Evolutionary conservation across 805 yeast species (phyloP).

Genomic region (Monosporozyma yasuniensis): DNA sequence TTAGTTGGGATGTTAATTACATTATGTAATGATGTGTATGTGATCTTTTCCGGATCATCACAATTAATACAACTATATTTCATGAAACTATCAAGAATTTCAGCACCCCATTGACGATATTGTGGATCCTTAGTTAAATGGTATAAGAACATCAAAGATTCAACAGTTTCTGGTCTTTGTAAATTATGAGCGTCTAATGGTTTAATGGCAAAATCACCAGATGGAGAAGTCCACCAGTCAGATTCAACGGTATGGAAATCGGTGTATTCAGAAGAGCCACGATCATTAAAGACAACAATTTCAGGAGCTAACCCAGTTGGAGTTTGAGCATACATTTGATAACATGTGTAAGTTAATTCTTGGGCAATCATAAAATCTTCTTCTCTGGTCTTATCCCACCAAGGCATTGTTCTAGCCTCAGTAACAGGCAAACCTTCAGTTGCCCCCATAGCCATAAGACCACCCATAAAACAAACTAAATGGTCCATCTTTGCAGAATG

Average conservation of each 20-base stretch:
- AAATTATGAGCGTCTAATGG: slow-evolving; percentile 71
- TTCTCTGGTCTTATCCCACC: slow-evolving; percentile 53
- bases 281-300: slow-evolving; percentile 74
- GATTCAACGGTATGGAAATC: slow-evolving; percentile 5
- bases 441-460: slow-evolving; percentile 80
- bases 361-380: slow-evolving; percentile 61
- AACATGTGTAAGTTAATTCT: slow-evolving; percentile 73
- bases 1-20: slow-evolving; percentile 50
- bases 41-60: slow-evolving; percentile 27
- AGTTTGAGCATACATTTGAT: slow-evolving; percentile 67
- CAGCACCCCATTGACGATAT: slow-evolving; percentile 85
- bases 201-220: slow-evolving; percentile 57
- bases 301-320: slow-evolving; percentile 84
- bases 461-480: slow-evolving; percentile 85
- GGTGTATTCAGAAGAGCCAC: slow-evolving; percentile 16
- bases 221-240: slow-evolving; percentile 28
- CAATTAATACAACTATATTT: slow-evolving; percentile 45
- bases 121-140: slow-evolving; percentile 71
- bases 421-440: slow-evolving; percentile 56
- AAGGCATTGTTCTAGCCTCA: slow-evolving; percentile 44
- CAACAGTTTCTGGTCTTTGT: slow-evolving; percentile 92
- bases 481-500: slow-evolving; percentile 79
- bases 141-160: slow-evolving; percentile 71
- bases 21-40: slow-evolving; percentile 58
- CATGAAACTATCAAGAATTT: slow-evolving; percentile 64